Percentiles rank a stretch among this genome's conserved stretches.
Evolutionary conservation across 2,329 filamentous ascomycete species (phyloP).

Genomic region (Malbranchea zuffiana): DNA sequence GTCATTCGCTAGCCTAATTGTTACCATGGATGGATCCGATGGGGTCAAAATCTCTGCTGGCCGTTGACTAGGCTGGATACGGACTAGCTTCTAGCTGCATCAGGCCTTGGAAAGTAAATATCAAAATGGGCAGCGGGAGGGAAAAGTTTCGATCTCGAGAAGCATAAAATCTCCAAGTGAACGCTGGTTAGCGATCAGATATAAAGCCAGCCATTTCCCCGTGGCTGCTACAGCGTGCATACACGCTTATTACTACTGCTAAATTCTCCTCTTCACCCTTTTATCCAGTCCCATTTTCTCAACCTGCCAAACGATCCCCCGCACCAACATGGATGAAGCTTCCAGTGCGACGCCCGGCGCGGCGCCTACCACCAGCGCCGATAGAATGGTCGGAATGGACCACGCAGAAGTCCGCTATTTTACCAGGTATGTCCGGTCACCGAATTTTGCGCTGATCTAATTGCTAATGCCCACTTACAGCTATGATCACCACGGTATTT

Average conservation of each 20-base stretch:
- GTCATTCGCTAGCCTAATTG: background rate
- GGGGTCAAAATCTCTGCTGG: too few relatives aligned
- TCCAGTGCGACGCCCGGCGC: background rate
- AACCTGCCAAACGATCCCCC: conserved; percentile 8
- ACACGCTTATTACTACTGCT: background rate
- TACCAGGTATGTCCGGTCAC: conserved; percentile 58
- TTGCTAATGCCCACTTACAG: conserved; percentile 39
- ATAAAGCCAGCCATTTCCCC: too few relatives aligned
- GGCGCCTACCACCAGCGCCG: conserved; percentile 27
- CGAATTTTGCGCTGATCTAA: background rate
- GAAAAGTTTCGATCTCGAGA: too few relatives aligned
- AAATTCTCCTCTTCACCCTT: conserved; percentile 2
- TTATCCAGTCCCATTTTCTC: conserved; percentile 10
- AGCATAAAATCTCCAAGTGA: too few relatives aligned
- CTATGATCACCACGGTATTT: conserved; percentile 90
- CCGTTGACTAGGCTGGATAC: too few relatives aligned
- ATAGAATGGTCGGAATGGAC: conserved; percentile 52
- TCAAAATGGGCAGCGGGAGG: too few relatives aligned
- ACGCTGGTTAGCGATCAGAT: too few relatives aligned
- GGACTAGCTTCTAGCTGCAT: too few relatives aligned
- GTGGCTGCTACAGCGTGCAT: too few relatives aligned
- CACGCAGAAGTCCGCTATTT: conserved; percentile 99
- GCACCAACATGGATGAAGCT: conserved; percentile 24
- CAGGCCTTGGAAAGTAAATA: too few relatives aligned
- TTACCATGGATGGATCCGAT: too few relatives aligned